These are phyloP conservation scores for Sugiyamaella sp. DNA, from an alignment of 1,139 yeast genomes.

Conservation along the genomic window DNA sequence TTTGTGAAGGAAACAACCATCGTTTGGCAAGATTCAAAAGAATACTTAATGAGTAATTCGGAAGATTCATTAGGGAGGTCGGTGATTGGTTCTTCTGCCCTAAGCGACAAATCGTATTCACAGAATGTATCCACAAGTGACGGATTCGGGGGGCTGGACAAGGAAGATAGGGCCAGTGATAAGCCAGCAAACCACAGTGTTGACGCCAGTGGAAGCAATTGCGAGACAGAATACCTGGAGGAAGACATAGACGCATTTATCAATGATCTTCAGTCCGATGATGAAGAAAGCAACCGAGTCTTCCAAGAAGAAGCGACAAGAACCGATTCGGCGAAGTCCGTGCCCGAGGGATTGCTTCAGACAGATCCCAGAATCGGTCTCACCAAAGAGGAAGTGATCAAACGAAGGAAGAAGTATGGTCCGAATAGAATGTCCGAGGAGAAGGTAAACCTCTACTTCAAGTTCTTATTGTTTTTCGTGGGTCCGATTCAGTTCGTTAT, in stretches of 20 bases:
- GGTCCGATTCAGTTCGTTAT: slow-evolving; percentile 99
- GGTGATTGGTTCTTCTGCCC: slow-evolving; percentile 4
- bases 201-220: background rate
- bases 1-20: background rate
- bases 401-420: slow-evolving; percentile 94
- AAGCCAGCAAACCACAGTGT: background rate
- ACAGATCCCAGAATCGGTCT: slow-evolving; percentile 87
- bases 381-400: slow-evolving; percentile 74
- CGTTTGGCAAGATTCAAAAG: background rate
- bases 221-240: slow-evolving; percentile 42
- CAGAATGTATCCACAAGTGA: slow-evolving; percentile 5
- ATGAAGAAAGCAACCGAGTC: slow-evolving; percentile 54
- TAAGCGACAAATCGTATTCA: background rate
- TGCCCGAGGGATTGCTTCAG: slow-evolving; percentile 87
- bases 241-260: slow-evolving; percentile 90
- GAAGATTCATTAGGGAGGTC: slow-evolving; percentile 7
- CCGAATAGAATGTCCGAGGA: slow-evolving; percentile 95
- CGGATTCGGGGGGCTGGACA: slow-evolving; percentile 2
- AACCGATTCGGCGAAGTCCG: slow-evolving; percentile 57
- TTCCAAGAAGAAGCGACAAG: slow-evolving; percentile 53
- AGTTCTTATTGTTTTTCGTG: slow-evolving; percentile 89
- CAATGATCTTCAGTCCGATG: slow-evolving; percentile 84
- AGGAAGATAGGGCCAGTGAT: background rate
- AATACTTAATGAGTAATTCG: slow-evolving; percentile 7
- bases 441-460: slow-evolving; percentile 76